Conservation (phyloP, 2,329 filamentous ascomycete genomes). For the Zymoseptoria passerinii region DNA sequence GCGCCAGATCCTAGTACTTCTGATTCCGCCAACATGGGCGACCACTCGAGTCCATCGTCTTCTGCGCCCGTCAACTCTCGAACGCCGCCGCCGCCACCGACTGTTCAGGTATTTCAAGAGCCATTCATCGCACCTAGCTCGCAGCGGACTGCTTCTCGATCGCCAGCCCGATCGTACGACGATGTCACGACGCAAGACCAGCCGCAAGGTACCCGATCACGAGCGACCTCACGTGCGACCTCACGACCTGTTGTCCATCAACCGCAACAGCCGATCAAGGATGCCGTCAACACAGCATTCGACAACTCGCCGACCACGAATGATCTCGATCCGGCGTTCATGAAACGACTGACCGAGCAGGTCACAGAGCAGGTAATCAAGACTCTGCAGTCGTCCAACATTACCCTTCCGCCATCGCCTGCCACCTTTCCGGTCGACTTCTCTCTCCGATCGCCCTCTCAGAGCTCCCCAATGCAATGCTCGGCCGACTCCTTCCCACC, state of each 20-base stretch:
- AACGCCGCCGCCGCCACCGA: slow-evolving; percentile 2
- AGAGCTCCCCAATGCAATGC: slow-evolving; percentile 5
- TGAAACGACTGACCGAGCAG: slow-evolving; percentile 52
- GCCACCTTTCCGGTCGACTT: slow-evolving; percentile 31
- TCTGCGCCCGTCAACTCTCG: background rate
- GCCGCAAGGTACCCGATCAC: slow-evolving; percentile 7
- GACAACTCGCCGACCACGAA: slow-evolving; percentile 42
- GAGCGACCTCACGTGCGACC: slow-evolving; percentile 6
- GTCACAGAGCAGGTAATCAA: slow-evolving; percentile 49
- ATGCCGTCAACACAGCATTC: slow-evolving; percentile 50
- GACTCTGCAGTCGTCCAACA: slow-evolving; percentile 21
- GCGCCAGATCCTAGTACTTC: background rate
- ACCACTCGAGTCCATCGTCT: slow-evolving; percentile 6
- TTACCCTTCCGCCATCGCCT: slow-evolving; percentile 18
- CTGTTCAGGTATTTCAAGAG: background rate
- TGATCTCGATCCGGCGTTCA: slow-evolving; percentile 51
- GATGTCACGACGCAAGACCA: background rate
- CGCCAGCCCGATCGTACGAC: background rate
- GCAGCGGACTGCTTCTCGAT: background rate
- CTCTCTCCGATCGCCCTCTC: slow-evolving; percentile 19
- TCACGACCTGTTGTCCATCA: slow-evolving; percentile 18
- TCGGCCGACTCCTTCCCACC: slow-evolving; percentile 39
- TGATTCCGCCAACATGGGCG: slow-evolving; percentile 6
- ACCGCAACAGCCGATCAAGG: slow-evolving; percentile 42
- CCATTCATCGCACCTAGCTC: background rate